Base-by-base conservation (phyloP, 176 grass and related monocot species). In the Oryza glaberrima region DNA sequence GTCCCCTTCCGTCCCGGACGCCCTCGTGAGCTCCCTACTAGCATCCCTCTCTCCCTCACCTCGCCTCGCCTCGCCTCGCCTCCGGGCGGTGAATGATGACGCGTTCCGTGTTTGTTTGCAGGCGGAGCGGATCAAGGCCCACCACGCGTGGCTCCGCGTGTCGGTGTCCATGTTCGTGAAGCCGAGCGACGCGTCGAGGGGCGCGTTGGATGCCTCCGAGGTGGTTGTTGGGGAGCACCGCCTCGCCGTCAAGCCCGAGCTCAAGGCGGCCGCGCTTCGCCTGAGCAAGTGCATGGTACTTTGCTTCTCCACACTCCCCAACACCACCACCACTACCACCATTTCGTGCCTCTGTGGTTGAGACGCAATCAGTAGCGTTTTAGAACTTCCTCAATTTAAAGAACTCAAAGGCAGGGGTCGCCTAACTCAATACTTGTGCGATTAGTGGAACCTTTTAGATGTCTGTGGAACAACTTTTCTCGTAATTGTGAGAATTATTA, bases 231-330 rank as follows among this genome's bases (percentile, higher is more conserved):
- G 93, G 72, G 76, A 76, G 35, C 86, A 92, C 80, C 64, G 78
- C 38, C 73, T 98, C 15, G 43, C 64, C 41, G 58, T 98, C 75
- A 93, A 90, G 67, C 46, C 83, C 3, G 83, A 92, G 72, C 75
- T 93, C 61, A 98, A 91, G 88, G 85, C 90, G 23, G 76, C 82
- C 4, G 87, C 93, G 32, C 91, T 98, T 67, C 87, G 64, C 79
- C 72, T 80, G 4, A 92, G 95, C 91, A 85, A 92, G 51, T 92
- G 84, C 74, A 70, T 91, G 89, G 95, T 97, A 94, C 63, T 76
- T 83, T 67, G 66, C 70, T 88, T 54, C 22, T 69, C 73, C 40
- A n/a, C 20, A 23, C n/a, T 63, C n/a, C 56, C 7, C 58, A 6
- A 20, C 17, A 7, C 52, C 17, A 3, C 58, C 58, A 63, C 19